Conservation (phyloP, 805 yeast genomes). For the Pichia californica region DNA sequence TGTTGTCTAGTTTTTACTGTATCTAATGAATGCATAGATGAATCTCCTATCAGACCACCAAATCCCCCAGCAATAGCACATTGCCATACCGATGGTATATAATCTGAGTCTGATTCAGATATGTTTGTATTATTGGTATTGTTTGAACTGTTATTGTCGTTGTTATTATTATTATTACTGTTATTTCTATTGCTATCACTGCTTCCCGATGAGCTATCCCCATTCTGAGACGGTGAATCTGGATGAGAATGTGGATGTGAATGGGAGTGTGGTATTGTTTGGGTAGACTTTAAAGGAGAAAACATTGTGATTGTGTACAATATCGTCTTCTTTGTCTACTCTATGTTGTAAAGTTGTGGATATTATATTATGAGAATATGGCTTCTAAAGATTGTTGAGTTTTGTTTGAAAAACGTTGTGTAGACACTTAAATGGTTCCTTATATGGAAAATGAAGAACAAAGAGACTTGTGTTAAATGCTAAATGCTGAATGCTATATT, state of each 20-base stretch:
- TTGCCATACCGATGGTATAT: conserved; percentile 40
- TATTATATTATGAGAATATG: too few species aligned
- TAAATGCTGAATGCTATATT: too few species aligned
- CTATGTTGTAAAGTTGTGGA: too few species aligned
- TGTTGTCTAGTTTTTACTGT: conserved; percentile 97
- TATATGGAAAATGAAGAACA: too few species aligned
- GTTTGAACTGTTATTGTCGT: not conserved
- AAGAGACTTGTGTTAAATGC: too few species aligned
- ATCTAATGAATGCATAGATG: conserved; percentile 91
- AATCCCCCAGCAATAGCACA: conserved; percentile 87
- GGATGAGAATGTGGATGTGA: conserved; percentile 2
- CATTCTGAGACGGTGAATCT: not conserved
- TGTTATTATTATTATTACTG: not conserved
- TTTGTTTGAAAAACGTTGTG: too few species aligned
- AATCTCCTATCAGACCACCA: conserved; percentile 92
- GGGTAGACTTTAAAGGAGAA: conserved; percentile 3
- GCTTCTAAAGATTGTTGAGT: too few species aligned
- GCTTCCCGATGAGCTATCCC: too few species aligned
- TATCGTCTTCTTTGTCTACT: too few species aligned
- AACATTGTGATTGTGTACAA: not conserved
- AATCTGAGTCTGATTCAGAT: not conserved
- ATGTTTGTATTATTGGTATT: not conserved
- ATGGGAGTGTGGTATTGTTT: conserved; percentile 8
- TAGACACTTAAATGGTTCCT: too few species aligned
- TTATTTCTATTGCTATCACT: not conserved